Conservation (phyloP, 164 flowering plant species). For the Berberis vulgaris region DNA sequence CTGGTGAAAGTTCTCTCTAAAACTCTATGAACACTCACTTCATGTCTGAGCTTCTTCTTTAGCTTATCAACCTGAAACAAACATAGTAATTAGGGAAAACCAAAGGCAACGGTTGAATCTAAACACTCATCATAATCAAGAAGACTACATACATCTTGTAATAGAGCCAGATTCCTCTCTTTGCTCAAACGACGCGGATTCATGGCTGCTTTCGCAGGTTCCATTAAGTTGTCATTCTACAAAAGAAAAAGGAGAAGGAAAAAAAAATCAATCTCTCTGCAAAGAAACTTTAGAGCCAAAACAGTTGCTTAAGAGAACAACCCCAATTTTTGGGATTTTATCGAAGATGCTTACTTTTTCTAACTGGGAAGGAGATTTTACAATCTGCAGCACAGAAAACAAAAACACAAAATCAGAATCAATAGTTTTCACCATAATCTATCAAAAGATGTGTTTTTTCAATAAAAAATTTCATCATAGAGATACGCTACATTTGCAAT, state of each 20-base stretch:
- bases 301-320: no score
- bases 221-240: background rate
- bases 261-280: background rate
- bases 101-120: background rate
- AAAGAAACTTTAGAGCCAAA: no score
- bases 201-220: background rate
- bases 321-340: background rate
- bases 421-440: no score
- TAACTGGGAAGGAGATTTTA: no score
- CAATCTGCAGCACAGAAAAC: no score
- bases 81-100: background rate
- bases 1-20: constrained; percentile 79
- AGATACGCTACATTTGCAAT: no score
- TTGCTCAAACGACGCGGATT: background rate
- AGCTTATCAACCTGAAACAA: constrained; percentile 71
- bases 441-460: no score
- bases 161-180: background rate
- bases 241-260: background rate
- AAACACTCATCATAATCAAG: background rate
- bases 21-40: constrained; percentile 84
- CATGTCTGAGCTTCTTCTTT: constrained; percentile 75
- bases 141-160: background rate
- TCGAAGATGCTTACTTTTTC: background rate
- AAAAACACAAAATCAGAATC: no score
- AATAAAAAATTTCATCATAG: background rate